Percentiles rank a stretch among this genome's conserved stretches.
These are phyloP conservation scores for Trichomonascus vanleenenianus DNA, from an alignment of 805 yeast species.

Conservation along the genomic window DNA sequence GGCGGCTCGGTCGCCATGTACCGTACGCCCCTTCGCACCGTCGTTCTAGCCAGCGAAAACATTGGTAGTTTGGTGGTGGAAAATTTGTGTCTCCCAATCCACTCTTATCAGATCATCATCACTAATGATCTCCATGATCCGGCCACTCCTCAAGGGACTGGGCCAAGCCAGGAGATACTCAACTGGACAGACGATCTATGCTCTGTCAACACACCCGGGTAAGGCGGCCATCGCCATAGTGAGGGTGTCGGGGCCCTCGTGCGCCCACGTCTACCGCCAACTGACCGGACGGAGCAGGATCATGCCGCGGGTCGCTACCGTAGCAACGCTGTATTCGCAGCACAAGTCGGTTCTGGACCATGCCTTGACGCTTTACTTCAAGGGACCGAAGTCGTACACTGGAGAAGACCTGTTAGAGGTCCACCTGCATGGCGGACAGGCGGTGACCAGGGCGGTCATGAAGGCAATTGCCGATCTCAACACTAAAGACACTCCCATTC, in stretches of 20 bases:
- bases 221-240: constrained; percentile 83
- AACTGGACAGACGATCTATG: constrained; percentile 63
- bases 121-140: too few relatives aligned
- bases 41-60: background rate
- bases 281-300: constrained; percentile 34
- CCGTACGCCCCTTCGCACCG: constrained; percentile 2
- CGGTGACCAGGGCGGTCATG: constrained; percentile 65
- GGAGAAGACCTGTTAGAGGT: constrained; percentile 88
- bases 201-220: constrained; percentile 76
- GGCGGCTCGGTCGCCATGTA: constrained; percentile 25
- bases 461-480: constrained; percentile 44
- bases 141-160: background rate
- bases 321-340: constrained; percentile 46
- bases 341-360: constrained; percentile 52
- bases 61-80: background rate
- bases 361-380: constrained; percentile 62
- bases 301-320: constrained; percentile 45
- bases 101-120: too few relatives aligned
- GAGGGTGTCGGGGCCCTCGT: constrained; percentile 69
- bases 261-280: constrained; percentile 29
- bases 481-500: constrained; percentile 32
- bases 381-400: constrained; percentile 73
- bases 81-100: background rate
- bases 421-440: constrained; percentile 92
- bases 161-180: background rate